phyloP scores from a whole-genome alignment of 805 yeast genomes.

The Wickerhamiella musiphila region DNA sequence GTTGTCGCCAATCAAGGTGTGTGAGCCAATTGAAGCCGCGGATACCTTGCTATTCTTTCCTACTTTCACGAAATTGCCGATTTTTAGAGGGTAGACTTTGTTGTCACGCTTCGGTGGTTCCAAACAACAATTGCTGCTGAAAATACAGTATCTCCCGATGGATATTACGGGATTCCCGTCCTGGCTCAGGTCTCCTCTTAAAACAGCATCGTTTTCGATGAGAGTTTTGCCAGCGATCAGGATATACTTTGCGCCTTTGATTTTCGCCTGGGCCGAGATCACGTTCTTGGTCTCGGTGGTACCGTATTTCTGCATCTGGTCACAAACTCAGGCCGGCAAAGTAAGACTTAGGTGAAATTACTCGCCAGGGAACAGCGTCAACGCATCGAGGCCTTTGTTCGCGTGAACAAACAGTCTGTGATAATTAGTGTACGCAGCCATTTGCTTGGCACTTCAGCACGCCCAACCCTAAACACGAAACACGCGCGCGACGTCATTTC shows the following conservation, averaged over 20 bases:
- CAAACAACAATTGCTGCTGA: slow-evolving; percentile 15
- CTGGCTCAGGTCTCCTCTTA: slow-evolving; percentile 23
- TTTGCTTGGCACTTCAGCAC: too few relatives aligned
- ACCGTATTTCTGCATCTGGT: slow-evolving; percentile 9
- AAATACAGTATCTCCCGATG: slow-evolving; percentile 21
- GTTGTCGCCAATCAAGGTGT: slow-evolving; percentile 22
- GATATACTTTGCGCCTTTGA: slow-evolving; percentile 23
- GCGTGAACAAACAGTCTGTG: too few relatives aligned
- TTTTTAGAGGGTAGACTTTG: slow-evolving; percentile 20
- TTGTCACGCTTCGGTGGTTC: slow-evolving; percentile 19
- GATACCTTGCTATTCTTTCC: slow-evolving; percentile 19
- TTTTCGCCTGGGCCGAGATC: slow-evolving; percentile 19
- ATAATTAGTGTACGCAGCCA: too few relatives aligned
- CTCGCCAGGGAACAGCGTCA: too few relatives aligned
- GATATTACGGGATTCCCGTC: slow-evolving; percentile 20
- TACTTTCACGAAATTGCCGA: slow-evolving; percentile 24
- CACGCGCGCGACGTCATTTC: too few relatives aligned
- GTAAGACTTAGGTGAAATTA: too few relatives aligned
- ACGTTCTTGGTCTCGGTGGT: slow-evolving; percentile 22
- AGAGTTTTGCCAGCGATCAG: slow-evolving; percentile 23
- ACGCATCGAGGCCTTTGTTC: too few relatives aligned
- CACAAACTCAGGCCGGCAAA: too few relatives aligned
- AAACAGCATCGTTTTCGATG: slow-evolving; percentile 18
- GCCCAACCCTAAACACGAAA: too few relatives aligned
- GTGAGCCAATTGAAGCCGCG: slow-evolving; percentile 26